Conservation (phyloP, 2,329 filamentous ascomycete genomes). For the Tolypocladium pustulatum region DNA sequence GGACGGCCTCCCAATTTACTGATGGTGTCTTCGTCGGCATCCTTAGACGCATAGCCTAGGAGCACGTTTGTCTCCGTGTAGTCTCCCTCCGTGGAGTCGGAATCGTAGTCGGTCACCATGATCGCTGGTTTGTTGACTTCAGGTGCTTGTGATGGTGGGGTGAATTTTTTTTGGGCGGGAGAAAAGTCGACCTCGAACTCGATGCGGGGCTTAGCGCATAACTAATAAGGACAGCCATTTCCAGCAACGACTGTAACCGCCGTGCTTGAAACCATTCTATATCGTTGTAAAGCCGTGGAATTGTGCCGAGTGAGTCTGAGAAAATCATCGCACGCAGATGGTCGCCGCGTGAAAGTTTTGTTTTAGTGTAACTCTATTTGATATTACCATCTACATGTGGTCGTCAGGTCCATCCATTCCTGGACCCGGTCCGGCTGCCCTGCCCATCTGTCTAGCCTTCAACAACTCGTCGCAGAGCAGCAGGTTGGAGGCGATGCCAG, state of each 20-base stretch:
- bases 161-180: slow-evolving; percentile 20
- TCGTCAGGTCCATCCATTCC: slow-evolving; percentile 53
- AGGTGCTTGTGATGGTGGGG: slow-evolving; percentile 11
- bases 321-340: too few relatives aligned
- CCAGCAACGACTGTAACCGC: slow-evolving; percentile 7
- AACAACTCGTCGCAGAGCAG: slow-evolving; percentile 93
- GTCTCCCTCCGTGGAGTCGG: slow-evolving; percentile 65
- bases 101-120: slow-evolving; percentile 65
- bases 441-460: slow-evolving; percentile 92
- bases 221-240: slow-evolving; percentile 14
- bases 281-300: not conserved
- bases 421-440: slow-evolving; percentile 49
- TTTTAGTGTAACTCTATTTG: slow-evolving; percentile 24
- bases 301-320: not conserved
- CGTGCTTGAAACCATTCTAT: not conserved
- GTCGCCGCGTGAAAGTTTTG: slow-evolving; percentile 14
- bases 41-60: slow-evolving; percentile 77
- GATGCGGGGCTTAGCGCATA: slow-evolving; percentile 20
- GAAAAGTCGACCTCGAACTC: slow-evolving; percentile 1
- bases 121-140: not conserved
- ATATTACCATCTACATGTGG: slow-evolving; percentile 33
- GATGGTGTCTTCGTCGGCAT: slow-evolving; percentile 69
- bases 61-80: slow-evolving; percentile 79
- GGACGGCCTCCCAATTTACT: slow-evolving; percentile 82
- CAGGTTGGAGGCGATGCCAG: slow-evolving; percentile 90